phyloP scores from a whole-genome alignment of 805 yeast species.

The Yarrowia osloensis region DNA sequence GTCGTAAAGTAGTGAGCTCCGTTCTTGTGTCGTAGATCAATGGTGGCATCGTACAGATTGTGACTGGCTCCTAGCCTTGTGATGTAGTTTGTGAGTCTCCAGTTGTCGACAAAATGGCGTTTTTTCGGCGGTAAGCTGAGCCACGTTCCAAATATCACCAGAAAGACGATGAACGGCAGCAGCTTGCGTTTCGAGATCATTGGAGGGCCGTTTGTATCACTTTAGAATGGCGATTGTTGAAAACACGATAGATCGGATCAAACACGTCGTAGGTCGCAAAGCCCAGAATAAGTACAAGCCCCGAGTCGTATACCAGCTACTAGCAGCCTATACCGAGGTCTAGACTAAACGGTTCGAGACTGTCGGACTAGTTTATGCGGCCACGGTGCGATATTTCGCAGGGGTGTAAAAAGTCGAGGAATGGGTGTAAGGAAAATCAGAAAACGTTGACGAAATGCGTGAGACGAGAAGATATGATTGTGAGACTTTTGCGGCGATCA shows the following conservation, averaged over 20 bases:
- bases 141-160: conserved; percentile 15
- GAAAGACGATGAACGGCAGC: neutral
- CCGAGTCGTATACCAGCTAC: neutral
- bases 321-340: neutral
- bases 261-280: neutral
- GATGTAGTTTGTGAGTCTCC: conserved; percentile 7
- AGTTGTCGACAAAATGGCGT: conserved; percentile 4
- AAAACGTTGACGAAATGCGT: neutral
- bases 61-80: neutral
- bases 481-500: neutral
- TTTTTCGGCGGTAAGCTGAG: conserved; percentile 10
- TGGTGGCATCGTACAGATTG: neutral
- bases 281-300: neutral
- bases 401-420: neutral
- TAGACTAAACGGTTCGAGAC: neutral
- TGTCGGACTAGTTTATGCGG: neutral
- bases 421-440: neutral
- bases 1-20: conserved; percentile 12
- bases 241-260: neutral
- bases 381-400: neutral
- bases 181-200: conserved; percentile 20
- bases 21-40: neutral
- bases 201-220: too few species aligned
- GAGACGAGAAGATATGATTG: neutral
- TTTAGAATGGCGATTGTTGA: neutral